Base-by-base conservation (phyloP, 202 grass and related monocot genomes). In the Zizania palustris region DNA sequence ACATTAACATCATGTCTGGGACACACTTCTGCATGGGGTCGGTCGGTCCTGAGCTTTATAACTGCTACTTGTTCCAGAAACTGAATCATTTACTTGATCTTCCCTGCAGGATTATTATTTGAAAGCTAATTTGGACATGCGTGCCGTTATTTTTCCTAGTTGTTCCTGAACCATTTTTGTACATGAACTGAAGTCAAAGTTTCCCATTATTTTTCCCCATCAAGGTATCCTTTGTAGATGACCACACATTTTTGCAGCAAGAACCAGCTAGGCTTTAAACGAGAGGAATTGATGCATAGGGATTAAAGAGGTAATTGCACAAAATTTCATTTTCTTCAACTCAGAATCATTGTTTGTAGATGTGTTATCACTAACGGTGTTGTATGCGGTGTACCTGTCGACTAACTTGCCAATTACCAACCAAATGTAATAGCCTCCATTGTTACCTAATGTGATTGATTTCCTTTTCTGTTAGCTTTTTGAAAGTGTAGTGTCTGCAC, bases 91-190 rank as follows among this genome's bases (percentile, higher is more conserved):
- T 93, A 88, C 76, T 88, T 97, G 91, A 60, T 90, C 86, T 93
- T 85, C 65, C 80, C 76, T 97, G 94, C 91, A 97, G 94, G 94
- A 85, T 92, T 88, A n/a, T 84, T 82, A 71, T 89, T 65, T 85
- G 72, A 84, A 86, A 91, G 94, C 74, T 93, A 93, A 84, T 88
- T 88, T 88, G 84, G 94, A 84, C 81, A 69, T 82, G 49, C 9
- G 18, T 62, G 61, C 58, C 80, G 65, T 83, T 91, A 65, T 69
- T 70, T n/a, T 73, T 75, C 61, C 22, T 86, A 48, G 39, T 53
- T 84, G 48, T 65, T 48, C 66, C 33, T 93, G 55, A 68, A 82
- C 34, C 19, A 46, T 76, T 65, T n/a, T 64, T 42, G 33, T 77
- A 77, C 59, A 77, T 7, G 43, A 74, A 69, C 65, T 63, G 41